Conservation (phyloP, 2,329 filamentous ascomycete genomes). For the Colletotrichum sojae region DNA sequence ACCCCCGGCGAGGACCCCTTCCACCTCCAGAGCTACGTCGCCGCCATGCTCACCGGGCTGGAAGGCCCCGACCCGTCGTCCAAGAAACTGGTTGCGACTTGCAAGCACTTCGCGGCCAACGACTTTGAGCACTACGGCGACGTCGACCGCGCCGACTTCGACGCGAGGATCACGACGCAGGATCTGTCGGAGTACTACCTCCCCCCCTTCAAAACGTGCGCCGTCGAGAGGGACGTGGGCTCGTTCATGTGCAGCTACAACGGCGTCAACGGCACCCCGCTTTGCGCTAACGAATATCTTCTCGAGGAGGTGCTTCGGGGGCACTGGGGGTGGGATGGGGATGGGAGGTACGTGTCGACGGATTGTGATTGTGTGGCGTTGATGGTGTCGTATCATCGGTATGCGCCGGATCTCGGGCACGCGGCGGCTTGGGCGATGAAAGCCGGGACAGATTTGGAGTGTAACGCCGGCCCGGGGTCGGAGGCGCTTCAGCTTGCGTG, state of each 20-base stretch:
- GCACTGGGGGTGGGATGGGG: slow-evolving; percentile 74
- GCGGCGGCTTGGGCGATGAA: slow-evolving; percentile 52
- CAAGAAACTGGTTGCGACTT: slow-evolving; percentile 65
- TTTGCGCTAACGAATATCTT: slow-evolving; percentile 74
- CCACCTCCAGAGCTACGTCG: slow-evolving; percentile 65
- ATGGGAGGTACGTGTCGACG: slow-evolving; percentile 74
- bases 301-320: slow-evolving; percentile 74
- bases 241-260: slow-evolving; percentile 77
- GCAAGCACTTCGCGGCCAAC: slow-evolving; percentile 73
- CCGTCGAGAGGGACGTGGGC: slow-evolving; percentile 67
- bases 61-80: slow-evolving; percentile 53
- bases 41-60: slow-evolving; percentile 67
- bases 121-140: slow-evolving; percentile 65
- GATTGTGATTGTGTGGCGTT: slow-evolving; percentile 67
- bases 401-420: slow-evolving; percentile 45
- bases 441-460: slow-evolving; percentile 54
- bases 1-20: slow-evolving; percentile 72
- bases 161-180: slow-evolving; percentile 70
- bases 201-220: slow-evolving; percentile 75
- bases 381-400: slow-evolving; percentile 35
- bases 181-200: slow-evolving; percentile 79
- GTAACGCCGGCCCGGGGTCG: slow-evolving; percentile 44
- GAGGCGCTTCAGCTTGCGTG: slow-evolving; percentile 44
- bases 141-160: slow-evolving; percentile 64
- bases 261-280: slow-evolving; percentile 75